Evolutionary conservation across 2,329 filamentous ascomycete genomes (phyloP).

Genomic region (Eutypella sp.): DNA sequence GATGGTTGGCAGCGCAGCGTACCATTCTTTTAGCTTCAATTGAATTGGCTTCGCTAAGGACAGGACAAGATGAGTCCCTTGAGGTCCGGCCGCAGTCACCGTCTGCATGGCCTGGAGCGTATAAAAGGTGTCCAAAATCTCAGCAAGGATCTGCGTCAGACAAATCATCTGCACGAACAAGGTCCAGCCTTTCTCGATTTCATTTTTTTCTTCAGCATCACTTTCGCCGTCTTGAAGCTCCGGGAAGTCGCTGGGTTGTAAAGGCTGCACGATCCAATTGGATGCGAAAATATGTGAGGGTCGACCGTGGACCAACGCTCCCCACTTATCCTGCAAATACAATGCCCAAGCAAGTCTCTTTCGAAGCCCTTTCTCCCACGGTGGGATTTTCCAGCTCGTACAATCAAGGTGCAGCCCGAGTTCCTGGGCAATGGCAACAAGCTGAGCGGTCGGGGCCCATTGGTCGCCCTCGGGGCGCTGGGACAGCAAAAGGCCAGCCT

Average conservation of each 20-base stretch:
- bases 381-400: constrained; percentile 78
- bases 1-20: constrained; percentile 58
- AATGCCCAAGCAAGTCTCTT: constrained; percentile 86
- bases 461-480: constrained; percentile 74
- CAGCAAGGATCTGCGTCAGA: constrained; percentile 69
- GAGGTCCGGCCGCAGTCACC: constrained; percentile 59
- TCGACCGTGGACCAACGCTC: constrained; percentile 66
- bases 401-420: constrained; percentile 87
- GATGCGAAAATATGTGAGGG: constrained; percentile 56
- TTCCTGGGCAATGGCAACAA: constrained; percentile 83
- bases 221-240: constrained; percentile 62
- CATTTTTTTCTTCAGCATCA: constrained; percentile 55
- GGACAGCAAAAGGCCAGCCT: constrained; percentile 69
- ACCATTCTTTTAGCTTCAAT: constrained; percentile 79
- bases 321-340: constrained; percentile 93
- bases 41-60: constrained; percentile 77
- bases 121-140: constrained; percentile 80
- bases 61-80: constrained; percentile 68
- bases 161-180: constrained; percentile 73
- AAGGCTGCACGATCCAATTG: constrained; percentile 62
- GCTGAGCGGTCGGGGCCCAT: constrained; percentile 79
- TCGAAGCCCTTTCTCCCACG: constrained; percentile 79
- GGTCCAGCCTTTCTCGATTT: constrained; percentile 62
- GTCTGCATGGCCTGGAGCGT: constrained; percentile 70
- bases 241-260: constrained; percentile 54